A percentile compares a stretch with the other conserved stretches of the same genome.
Evolutionary conservation across 257 asterid species (phyloP).

Genomic region (Leonotis leonurus): DNA sequence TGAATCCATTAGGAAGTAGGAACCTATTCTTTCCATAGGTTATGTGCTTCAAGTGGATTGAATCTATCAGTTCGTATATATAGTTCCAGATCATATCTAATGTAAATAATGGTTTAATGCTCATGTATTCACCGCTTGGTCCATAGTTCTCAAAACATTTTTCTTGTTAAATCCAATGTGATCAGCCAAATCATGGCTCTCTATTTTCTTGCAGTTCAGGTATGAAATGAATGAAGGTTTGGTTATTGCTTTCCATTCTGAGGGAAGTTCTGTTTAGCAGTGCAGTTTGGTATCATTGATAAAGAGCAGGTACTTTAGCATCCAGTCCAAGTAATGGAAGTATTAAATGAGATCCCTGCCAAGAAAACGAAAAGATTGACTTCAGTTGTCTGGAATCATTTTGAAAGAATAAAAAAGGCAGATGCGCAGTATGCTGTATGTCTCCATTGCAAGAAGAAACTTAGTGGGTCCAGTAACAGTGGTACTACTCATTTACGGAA

Average conservation of each 20-base stretch:
- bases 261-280: constrained; percentile 7
- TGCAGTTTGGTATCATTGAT: constrained; percentile 23
- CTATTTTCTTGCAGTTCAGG: not conserved
- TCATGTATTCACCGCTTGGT: not conserved
- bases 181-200: not conserved
- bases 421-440: constrained; percentile 91
- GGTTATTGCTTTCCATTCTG: not conserved
- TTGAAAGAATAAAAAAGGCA: constrained; percentile 80
- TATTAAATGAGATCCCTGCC: constrained; percentile 55
- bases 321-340: constrained; percentile 53
- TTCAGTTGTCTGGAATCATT: constrained; percentile 94
- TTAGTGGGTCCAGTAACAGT: constrained; percentile 94
- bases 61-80: not conserved
- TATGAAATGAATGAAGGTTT: not conserved
- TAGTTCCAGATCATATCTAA: not conserved
- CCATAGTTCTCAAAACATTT: not conserved
- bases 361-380: constrained; percentile 93
- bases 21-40: too few species aligned
- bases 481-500: constrained; percentile 96
- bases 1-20: too few species aligned
- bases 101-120: too few species aligned
- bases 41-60: not conserved
- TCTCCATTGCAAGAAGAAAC: constrained; percentile 89
- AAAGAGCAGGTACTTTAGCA: constrained; percentile 29
- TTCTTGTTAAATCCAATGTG: not conserved